Evolutionary conservation across 169 alveolate species (phyloP).

Genomic region (Babesia caballi): DNA sequence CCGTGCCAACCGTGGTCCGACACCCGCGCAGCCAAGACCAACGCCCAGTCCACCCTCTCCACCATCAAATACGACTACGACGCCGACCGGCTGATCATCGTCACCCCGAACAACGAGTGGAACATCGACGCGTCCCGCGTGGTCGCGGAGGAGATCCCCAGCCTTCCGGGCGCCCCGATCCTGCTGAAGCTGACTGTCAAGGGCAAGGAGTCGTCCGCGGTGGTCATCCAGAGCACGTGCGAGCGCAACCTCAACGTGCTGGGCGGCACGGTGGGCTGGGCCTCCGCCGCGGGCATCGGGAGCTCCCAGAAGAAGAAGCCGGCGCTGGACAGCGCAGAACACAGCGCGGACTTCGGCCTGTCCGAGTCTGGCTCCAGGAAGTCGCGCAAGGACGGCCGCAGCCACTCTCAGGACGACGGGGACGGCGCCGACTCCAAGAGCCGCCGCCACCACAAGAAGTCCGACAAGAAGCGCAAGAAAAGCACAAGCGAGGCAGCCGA

Average conservation of each 20-base stretch:
- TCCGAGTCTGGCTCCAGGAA: too few relatives aligned
- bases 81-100: constrained; percentile 23
- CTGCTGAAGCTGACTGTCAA: constrained; percentile 34
- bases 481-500: too few relatives aligned
- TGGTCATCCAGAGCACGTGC: constrained; percentile 35
- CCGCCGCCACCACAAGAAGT: too few relatives aligned
- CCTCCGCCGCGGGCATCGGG: background rate
- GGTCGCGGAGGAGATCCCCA: constrained; percentile 54
- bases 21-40: constrained; percentile 30
- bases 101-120: constrained; percentile 17
- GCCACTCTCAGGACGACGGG: too few relatives aligned
- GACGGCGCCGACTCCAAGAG: too few relatives aligned
- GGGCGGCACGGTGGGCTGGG: constrained; percentile 65
- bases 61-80: constrained; percentile 49
- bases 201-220: constrained; percentile 19
- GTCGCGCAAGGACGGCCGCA: too few relatives aligned
- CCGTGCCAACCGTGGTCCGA: background rate
- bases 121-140: constrained; percentile 44
- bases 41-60: constrained; percentile 47
- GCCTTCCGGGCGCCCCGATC: constrained; percentile 28
- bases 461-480: too few relatives aligned
- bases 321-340: background rate
- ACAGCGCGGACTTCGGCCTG: too few relatives aligned
- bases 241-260: constrained; percentile 38
- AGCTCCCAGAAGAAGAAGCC: background rate